A percentile compares a stretch with the other conserved stretches of the same genome.
phyloP scores from a whole-genome alignment of 352 stramenopile species.

The Pilasporangium apinafurcum region DNA sequence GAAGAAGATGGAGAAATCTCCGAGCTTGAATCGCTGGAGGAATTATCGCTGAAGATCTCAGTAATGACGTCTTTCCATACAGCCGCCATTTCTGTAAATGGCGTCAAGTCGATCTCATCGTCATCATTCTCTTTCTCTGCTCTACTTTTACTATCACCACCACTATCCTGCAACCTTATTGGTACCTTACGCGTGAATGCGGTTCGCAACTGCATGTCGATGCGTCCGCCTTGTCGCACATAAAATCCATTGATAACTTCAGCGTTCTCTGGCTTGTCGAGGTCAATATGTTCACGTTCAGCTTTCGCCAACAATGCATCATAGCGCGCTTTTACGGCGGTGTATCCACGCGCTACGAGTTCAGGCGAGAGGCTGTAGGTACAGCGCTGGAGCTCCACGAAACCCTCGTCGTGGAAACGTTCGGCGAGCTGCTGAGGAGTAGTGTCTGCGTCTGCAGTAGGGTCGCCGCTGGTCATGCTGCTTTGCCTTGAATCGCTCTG shows the following conservation, averaged over 20 bases:
- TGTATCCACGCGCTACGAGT: conserved; percentile 11
- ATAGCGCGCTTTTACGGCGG: conserved; percentile 29
- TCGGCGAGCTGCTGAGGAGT: background rate
- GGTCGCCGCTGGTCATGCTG: too few relatives aligned
- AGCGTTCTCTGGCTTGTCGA: conserved; percentile 26
- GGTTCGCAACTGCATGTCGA: conserved; percentile 60
- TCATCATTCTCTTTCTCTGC: background rate
- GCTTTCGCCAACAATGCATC: conserved; percentile 27
- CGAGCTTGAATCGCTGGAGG: conserved; percentile 4
- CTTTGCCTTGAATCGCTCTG: too few relatives aligned
- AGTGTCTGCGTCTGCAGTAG: too few relatives aligned
- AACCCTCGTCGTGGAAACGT: conserved; percentile 39
- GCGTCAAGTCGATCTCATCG: conserved; percentile 13
- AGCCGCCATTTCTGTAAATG: conserved; percentile 21
- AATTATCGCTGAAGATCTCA: conserved; percentile 8
- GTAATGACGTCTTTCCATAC: conserved; percentile 18
- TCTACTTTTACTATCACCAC: background rate
- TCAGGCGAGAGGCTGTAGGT: conserved; percentile 6
- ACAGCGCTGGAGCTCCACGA: conserved; percentile 24
- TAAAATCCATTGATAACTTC: conserved; percentile 65
- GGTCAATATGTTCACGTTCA: conserved; percentile 14
- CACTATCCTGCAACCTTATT: conserved; percentile 2
- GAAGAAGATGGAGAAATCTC: background rate
- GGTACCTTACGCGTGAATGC: conserved; percentile 5
- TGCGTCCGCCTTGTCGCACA: conserved; percentile 55